A percentile compares a stretch with the other conserved stretches of the same genome.
These are phyloP conservation scores for Penicilliopsis zonata DNA, from an alignment of 495 filamentous ascomycete species.

Conservation along the genomic window DNA sequence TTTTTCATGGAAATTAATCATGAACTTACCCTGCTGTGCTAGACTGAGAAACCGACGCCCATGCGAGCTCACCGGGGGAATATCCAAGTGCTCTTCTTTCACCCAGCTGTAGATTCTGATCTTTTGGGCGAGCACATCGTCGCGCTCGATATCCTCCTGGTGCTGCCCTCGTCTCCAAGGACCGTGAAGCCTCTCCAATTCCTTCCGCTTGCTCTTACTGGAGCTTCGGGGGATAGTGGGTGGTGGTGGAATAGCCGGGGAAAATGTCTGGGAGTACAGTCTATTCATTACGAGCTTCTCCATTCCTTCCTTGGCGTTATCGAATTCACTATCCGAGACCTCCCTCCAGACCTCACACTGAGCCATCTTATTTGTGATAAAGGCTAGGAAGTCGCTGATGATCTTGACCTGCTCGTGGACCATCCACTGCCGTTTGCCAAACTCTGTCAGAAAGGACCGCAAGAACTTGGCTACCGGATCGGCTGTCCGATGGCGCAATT, in stretches of 20 bases:
- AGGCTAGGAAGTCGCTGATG: conserved; percentile 91
- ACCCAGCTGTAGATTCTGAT: conserved; percentile 96
- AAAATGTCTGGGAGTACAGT: conserved; percentile 92
- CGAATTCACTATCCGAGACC: conserved; percentile 92
- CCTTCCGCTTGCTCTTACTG: conserved; percentile 55
- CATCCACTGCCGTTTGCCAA: conserved; percentile 98
- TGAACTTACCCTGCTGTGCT: conserved; percentile 77
- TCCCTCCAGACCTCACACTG: conserved; percentile 94
- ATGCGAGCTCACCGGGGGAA: conserved; percentile 69
- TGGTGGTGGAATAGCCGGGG: conserved; percentile 76
- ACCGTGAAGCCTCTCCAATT: conserved; percentile 56
- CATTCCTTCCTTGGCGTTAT: conserved; percentile 98
- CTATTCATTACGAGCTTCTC: conserved; percentile 99
- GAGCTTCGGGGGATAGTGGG: conserved; percentile 52
- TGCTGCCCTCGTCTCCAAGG: conserved; percentile 87
- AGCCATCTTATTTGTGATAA: conserved; percentile 98
- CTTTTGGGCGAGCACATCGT: conserved; percentile 91
- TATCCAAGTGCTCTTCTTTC: conserved; percentile 86
- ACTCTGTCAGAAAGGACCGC: conserved; percentile 86
- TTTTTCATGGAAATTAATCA: too few species aligned
- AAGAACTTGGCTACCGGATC: conserved; percentile 95
- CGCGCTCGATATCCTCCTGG: conserved; percentile 95
- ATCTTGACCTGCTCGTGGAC: conserved; percentile 99
- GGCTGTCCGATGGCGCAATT: conserved; percentile 86
- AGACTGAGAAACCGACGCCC: conserved; percentile 78